Base-by-base conservation (phyloP, 176 grass and related monocot genomes). In the Zizania latifolia region DNA sequence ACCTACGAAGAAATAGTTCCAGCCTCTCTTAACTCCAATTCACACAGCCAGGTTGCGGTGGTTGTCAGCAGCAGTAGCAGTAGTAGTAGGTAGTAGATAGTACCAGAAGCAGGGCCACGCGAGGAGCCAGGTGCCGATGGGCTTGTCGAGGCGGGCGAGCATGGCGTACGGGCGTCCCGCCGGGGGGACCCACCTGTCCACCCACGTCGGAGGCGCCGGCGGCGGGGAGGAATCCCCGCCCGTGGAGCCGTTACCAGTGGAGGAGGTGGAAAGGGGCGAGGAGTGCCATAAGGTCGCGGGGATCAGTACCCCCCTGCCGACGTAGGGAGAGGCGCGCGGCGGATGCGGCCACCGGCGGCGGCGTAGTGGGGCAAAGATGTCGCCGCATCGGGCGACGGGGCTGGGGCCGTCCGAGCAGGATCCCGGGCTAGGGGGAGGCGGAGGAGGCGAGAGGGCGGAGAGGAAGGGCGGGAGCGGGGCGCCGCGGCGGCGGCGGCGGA, bases 31-130 rank as follows among this genome's bases (percentile, higher is more conserved):
- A 48, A 19, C 44, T 6, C 44, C 59, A 66, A 40, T 4, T 41
- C 24, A 41, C n/a, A n/a, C n/a, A n/a, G n/a, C n/a, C n/a, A n/a
- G n/a, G n/a, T n/a, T n/a, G n/a, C n/a, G n/a, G n/a, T n/a, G n/a
- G n/a, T n/a, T n/a, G n/a, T n/a, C n/a, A n/a, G n/a, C n/a, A n/a
- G n/a, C n/a, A n/a, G n/a, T n/a, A n/a, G n/a, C n/a, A n/a, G n/a
- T n/a, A 4, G n/a, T 17, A n/a, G 15, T 14, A 58, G 35, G 24
- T 26, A 26, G 0, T n/a, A 68, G 5, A 8, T 8, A 8, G 26
- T 86, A 97, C 90, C 93, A 93, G 83, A 87, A 87, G 93, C 88
- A 91, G 26, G 93, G 93, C 93, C 93, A 93, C 2, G 81, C 80
- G 3, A 97, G 83, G 56, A 97, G 80, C 90, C 90, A 93, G 24